Base-by-base conservation (phyloP, 2,329 filamentous ascomycete genomes). In the Aspergillus carbonarius region DNA sequence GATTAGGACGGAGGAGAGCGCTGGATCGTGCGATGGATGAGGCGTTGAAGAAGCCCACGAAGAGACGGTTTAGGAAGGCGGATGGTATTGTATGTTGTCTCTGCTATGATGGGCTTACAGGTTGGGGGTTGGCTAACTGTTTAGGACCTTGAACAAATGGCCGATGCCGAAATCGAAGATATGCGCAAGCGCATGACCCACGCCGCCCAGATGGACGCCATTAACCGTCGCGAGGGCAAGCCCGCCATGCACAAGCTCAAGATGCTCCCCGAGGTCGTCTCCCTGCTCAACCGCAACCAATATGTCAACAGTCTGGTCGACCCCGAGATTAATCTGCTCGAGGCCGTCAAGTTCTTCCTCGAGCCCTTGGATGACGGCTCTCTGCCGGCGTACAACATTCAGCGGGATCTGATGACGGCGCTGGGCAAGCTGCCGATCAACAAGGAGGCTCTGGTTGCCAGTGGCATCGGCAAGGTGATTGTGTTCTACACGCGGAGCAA, bases 401-500 rank as follows among this genome's bases (percentile, higher is more conserved):
- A 99, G 79, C 91, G 93, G 61, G 93, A 98, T 73, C 85, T 99
- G 44, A 95, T 99, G 74, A 85, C 85, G 25, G 89, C 91, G 23
- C 82, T 99, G 37, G 85, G 84, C 17, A 88, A 87, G 68, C 83
- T 98, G 5, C 92, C 92, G 5, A 92, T 98, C 65, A 90, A 92
- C 72, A 97, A 97, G 72, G 95, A 98, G 68, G 85, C 89, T 1
- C 83, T 99, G 13, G 83, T 96, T 20, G 93, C 92, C 64, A 96
- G 91, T 68, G 93, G 93, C 18, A 95, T 99, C 64, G 95, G 95
- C 71, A 97, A 97, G 75, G 92, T 99, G 49, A 89, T 97, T 54
- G 85, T 96, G 62, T 99, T 97, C 79, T 99, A 99, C 78, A 97
- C 93, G 52, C 93, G 93, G 77, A 96, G 91, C 81, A 96, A 93